Conservation (phyloP, 2,329 filamentous ascomycete genomes). For the Exophiala oligosperma region DNA sequence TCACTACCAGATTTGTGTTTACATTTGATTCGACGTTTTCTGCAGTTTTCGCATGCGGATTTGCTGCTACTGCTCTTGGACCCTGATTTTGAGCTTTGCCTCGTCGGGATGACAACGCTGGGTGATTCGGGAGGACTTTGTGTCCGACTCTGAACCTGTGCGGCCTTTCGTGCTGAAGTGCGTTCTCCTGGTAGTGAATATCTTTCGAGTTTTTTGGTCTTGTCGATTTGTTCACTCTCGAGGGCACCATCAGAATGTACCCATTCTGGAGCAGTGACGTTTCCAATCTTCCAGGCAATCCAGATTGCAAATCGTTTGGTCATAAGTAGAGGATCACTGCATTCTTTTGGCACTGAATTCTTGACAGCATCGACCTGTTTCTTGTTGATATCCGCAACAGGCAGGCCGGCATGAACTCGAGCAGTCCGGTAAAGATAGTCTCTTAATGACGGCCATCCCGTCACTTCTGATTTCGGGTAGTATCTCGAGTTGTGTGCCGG, state of each 20-base stretch:
- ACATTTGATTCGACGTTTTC: constrained; percentile 62
- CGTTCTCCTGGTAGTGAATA: constrained; percentile 36
- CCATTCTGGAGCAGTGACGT: constrained; percentile 63
- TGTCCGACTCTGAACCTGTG: constrained; percentile 23
- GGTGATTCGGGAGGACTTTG: neutral
- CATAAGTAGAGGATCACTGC: constrained; percentile 61
- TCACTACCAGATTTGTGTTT: constrained; percentile 60
- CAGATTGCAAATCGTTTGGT: constrained; percentile 63
- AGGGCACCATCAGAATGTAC: constrained; percentile 58
- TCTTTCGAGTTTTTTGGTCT: constrained; percentile 25
- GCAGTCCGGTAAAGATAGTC: constrained; percentile 65
- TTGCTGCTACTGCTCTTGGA: constrained; percentile 39
- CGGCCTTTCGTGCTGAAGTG: constrained; percentile 43
- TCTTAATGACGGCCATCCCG: constrained; percentile 59
- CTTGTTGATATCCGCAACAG: constrained; percentile 59
- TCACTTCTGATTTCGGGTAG: constrained; percentile 63
- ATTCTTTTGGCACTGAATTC: constrained; percentile 62
- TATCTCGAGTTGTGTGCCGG: constrained; percentile 60
- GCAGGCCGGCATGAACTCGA: constrained; percentile 59
- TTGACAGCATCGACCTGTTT: constrained; percentile 61
- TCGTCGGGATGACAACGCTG: constrained; percentile 1
- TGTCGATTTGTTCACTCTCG: constrained; percentile 21
- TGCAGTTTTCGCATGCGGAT: constrained; percentile 62
- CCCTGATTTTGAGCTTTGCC: constrained; percentile 50
- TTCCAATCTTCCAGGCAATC: constrained; percentile 68